phyloP scores from a whole-genome alignment of 2,329 filamentous ascomycete species.

The Hyphodiscus sp. region DNA sequence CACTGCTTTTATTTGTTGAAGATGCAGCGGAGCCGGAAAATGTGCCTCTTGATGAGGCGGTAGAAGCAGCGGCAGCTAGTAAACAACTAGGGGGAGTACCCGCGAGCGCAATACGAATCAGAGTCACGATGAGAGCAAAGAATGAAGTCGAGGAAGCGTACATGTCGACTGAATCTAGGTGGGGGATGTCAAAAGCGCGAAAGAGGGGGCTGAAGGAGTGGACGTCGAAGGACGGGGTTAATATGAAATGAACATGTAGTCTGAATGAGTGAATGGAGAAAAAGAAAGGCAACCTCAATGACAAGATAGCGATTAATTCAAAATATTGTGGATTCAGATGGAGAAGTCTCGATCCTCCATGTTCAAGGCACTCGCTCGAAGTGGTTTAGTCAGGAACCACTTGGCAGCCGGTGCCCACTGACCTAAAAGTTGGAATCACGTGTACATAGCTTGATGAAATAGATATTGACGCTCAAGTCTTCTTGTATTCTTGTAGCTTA shows the following conservation, averaged over 20 bases:
- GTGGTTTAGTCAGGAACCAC: constrained; percentile 6
- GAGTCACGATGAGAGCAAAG: constrained; percentile 15
- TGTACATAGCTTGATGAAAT: neutral
- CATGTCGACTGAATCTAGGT: constrained; percentile 13
- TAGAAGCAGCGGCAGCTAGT: constrained; percentile 14
- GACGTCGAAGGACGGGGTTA: constrained; percentile 18
- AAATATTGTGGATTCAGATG: constrained; percentile 2
- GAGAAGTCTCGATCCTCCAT: neutral
- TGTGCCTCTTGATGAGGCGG: neutral
- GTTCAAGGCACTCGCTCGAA: neutral
- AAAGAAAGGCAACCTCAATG: constrained; percentile 1
- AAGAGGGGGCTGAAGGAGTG: neutral
- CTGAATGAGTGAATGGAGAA: constrained; percentile 15
- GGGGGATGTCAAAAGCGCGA: neutral
- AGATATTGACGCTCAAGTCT: neutral
- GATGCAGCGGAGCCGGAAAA: neutral
- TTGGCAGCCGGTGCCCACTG: neutral
- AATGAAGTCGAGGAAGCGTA: constrained; percentile 19
- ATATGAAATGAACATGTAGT: constrained; percentile 18
- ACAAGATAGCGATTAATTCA: constrained; percentile 6
- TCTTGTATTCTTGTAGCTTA: neutral
- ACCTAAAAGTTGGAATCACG: constrained; percentile 5
- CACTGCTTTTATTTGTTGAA: constrained; percentile 10
- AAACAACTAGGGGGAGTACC: constrained; percentile 25
- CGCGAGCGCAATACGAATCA: constrained; percentile 9